Conservation (phyloP, 2,329 filamentous ascomycete species). For the Harringtonia lauricola region DNA sequence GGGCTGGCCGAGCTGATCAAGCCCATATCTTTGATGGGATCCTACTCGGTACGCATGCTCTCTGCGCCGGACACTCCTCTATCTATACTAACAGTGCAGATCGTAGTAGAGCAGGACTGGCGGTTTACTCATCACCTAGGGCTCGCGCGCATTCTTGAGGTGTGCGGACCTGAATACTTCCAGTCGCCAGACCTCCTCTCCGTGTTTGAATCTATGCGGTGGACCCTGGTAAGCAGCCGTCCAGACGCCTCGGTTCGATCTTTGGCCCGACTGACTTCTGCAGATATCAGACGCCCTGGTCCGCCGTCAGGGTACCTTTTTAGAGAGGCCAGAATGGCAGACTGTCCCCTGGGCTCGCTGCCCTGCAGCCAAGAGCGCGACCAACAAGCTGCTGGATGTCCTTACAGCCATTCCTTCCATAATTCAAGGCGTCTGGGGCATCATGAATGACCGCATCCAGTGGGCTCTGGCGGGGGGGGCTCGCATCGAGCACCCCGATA, state of each 20-base stretch:
- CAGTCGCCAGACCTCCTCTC: constrained; percentile 14
- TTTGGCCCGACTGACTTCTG: neutral
- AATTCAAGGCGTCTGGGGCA: constrained; percentile 9
- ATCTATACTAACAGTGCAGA: constrained; percentile 2
- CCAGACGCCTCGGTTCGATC: neutral
- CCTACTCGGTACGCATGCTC: constrained; percentile 8
- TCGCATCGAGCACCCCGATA: constrained; percentile 5
- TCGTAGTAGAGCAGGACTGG: constrained; percentile 15
- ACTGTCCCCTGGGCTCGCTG: constrained; percentile 13
- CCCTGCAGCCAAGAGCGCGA: constrained; percentile 10
- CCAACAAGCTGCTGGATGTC: constrained; percentile 13
- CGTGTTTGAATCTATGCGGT: constrained; percentile 15
- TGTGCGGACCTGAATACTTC: constrained; percentile 15
- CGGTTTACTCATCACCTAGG: constrained; percentile 17
- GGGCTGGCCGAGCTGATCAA: constrained; percentile 11
- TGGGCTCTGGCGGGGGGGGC: constrained; percentile 7
- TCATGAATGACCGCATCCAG: constrained; percentile 8
- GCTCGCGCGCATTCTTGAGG: constrained; percentile 15
- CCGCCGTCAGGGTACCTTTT: constrained; percentile 13
- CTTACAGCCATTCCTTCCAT: constrained; percentile 13
- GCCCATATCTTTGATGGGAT: constrained; percentile 12
- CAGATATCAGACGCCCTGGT: constrained; percentile 16
- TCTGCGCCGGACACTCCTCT: too few species aligned
- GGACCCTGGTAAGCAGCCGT: constrained; percentile 12
- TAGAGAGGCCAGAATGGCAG: constrained; percentile 14